These are phyloP conservation scores for Entonaema liquescens DNA, from an alignment of 495 filamentous ascomycete species.

Conservation along the genomic window DNA sequence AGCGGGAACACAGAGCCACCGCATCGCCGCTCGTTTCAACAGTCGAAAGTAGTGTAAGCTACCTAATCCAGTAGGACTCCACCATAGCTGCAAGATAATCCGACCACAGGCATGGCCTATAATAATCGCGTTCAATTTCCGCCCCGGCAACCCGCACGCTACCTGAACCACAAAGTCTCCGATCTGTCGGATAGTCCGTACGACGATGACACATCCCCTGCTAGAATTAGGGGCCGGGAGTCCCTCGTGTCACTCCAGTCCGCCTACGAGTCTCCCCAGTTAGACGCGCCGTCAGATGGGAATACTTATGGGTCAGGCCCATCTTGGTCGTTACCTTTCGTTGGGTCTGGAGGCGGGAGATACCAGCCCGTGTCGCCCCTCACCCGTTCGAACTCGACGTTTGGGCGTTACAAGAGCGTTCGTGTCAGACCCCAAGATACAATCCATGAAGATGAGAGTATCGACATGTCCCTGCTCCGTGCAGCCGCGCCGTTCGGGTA, in stretches of 20 bases:
- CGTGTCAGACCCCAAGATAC: slow-evolving; percentile 46
- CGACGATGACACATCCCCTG: slow-evolving; percentile 32
- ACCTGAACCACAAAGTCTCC: slow-evolving; percentile 55
- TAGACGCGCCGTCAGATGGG: slow-evolving; percentile 14
- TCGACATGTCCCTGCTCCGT: slow-evolving; percentile 51
- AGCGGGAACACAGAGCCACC: slow-evolving; percentile 5
- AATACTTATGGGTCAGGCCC: slow-evolving; percentile 11
- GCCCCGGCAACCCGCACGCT: slow-evolving; percentile 37
- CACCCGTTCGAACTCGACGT: slow-evolving; percentile 27
- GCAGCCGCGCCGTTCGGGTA: slow-evolving; percentile 47
- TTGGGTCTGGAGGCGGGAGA: slow-evolving; percentile 33
- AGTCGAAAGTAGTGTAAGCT: slow-evolving; percentile 30
- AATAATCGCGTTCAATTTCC: slow-evolving; percentile 27
- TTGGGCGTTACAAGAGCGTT: slow-evolving; percentile 40
- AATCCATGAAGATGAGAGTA: slow-evolving; percentile 57
- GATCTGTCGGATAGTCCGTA: slow-evolving; percentile 51
- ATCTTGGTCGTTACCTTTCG: slow-evolving; percentile 40
- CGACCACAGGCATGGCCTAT: slow-evolving; percentile 34
- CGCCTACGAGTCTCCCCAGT: slow-evolving; percentile 30
- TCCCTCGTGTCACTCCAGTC: slow-evolving; percentile 56
- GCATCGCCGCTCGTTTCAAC: slow-evolving; percentile 22
- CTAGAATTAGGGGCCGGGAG: slow-evolving; percentile 48
- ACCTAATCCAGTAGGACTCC: background rate
- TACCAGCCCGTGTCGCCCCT: slow-evolving; percentile 49
- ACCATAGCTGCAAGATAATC: slow-evolving; percentile 4